Evolutionary conservation across 139 green algal genomes (phyloP).

Genomic region (Tetradesmus lagerheimii): DNA sequence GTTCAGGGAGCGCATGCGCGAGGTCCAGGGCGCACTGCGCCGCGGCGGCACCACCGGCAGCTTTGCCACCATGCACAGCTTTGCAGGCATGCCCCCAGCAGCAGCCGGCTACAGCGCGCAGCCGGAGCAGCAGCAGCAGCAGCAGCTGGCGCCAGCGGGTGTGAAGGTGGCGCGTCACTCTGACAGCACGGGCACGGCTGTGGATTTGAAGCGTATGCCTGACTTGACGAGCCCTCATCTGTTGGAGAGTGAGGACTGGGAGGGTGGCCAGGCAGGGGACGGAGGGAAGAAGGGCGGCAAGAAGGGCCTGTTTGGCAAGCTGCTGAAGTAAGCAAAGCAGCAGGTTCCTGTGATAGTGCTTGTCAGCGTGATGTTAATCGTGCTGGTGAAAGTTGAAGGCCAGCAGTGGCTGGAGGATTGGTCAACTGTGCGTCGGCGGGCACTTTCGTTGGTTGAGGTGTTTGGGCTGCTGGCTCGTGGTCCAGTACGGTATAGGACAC

Average conservation of each 20-base stretch:
- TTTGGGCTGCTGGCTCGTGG: neutral
- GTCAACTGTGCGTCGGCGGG: too few species aligned
- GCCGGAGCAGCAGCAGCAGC: neutral
- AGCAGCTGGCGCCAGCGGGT: neutral
- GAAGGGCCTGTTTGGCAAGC: constrained; percentile 22
- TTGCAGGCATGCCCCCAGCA: neutral
- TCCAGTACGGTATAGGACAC: too few species aligned
- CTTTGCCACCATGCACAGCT: neutral
- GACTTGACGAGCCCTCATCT: constrained; percentile 27
- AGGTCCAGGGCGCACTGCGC: constrained; percentile 30
- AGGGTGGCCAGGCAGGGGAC: neutral
- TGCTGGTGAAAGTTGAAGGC: too few species aligned
- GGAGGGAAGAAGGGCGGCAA: neutral
- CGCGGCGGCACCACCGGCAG: neutral
- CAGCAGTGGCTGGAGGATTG: too few species aligned
- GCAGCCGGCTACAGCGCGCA: constrained; percentile 2
- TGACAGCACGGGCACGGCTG: neutral
- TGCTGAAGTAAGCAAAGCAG: constrained; percentile 1
- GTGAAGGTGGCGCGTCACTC: neutral
- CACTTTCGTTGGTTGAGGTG: neutral
- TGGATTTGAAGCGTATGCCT: constrained; percentile 40
- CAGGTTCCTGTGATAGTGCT: too few species aligned
- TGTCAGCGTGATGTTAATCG: neutral
- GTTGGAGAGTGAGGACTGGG: constrained; percentile 14
- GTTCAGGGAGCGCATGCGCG: constrained; percentile 46